These are phyloP conservation scores for Neonectria hederae DNA, from an alignment of 2,329 filamentous ascomycete genomes.

Conservation along the genomic window DNA sequence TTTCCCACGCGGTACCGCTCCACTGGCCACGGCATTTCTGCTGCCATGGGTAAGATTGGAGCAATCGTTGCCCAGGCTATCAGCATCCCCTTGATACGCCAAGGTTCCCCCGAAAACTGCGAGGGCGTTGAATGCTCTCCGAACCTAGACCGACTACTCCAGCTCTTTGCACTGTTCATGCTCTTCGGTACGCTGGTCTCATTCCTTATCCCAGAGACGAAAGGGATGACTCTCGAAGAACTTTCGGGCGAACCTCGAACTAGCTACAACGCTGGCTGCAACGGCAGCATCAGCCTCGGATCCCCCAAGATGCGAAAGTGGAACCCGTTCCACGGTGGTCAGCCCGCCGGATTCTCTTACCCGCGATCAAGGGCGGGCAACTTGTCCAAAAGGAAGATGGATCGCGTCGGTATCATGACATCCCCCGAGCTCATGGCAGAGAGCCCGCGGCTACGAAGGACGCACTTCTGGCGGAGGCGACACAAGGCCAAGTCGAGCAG, in stretches of 20 bases:
- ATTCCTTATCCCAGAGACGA: conserved; percentile 81
- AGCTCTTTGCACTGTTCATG: conserved; percentile 86
- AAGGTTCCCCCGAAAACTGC: conserved; percentile 61
- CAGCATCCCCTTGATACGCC: conserved; percentile 69
- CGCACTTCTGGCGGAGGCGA: conserved; percentile 44
- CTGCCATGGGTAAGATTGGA: conserved; percentile 73
- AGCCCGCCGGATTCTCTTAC: conserved; percentile 61
- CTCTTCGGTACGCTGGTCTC: conserved; percentile 74
- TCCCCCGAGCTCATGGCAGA: conserved; percentile 52
- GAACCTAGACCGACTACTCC: conserved; percentile 77
- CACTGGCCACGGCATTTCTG: conserved; percentile 71
- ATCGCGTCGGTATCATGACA: conserved; percentile 55
- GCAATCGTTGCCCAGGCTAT: conserved; percentile 74
- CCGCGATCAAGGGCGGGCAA: conserved; percentile 46
- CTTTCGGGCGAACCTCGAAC: conserved; percentile 73
- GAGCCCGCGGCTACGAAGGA: conserved; percentile 33
- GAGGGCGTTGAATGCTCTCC: conserved; percentile 59
- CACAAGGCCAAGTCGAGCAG: conserved; percentile 43
- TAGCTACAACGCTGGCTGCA: conserved; percentile 62
- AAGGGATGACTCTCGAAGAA: conserved; percentile 76
- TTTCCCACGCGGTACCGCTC: conserved; percentile 71
- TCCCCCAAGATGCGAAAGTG: conserved; percentile 47
- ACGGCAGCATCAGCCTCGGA: conserved; percentile 57
- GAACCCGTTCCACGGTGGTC: conserved; percentile 61
- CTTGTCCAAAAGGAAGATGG: conserved; percentile 41